phyloP scores from a whole-genome alignment of 345 rosid species.

The Citrus sinensis region DVS_A1.0 CM039162.1:6405501-6406000 shows the following conservation, averaged over 20 bases:
- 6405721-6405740: conserved; percentile 56
- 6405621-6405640: conserved; percentile 77
- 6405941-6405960: conserved; percentile 47
- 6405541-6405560: too few relatives aligned
- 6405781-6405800: not conserved
- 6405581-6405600: too few relatives aligned
- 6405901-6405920: conserved; percentile 44
- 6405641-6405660: conserved; percentile 69
- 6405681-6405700: conserved; percentile 74
- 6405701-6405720: conserved; percentile 53
- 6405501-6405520: conserved; percentile 1
- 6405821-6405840: too few relatives aligned
- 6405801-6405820: not conserved
- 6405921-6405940: conserved; percentile 62
- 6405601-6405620: too few relatives aligned
- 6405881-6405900: conserved; percentile 54
- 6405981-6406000: conserved; percentile 45
- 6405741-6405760: conserved; percentile 67
- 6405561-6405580: too few relatives aligned
- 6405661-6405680: conserved; percentile 74
- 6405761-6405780: conserved; percentile 67
- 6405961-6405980: conserved; percentile 39
- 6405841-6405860: too few relatives aligned
- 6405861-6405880: not conserved
- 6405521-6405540: too few relatives aligned